phyloP scores from a whole-genome alignment of 139 green algal genomes.

The Haematococcus sp. region DNA sequence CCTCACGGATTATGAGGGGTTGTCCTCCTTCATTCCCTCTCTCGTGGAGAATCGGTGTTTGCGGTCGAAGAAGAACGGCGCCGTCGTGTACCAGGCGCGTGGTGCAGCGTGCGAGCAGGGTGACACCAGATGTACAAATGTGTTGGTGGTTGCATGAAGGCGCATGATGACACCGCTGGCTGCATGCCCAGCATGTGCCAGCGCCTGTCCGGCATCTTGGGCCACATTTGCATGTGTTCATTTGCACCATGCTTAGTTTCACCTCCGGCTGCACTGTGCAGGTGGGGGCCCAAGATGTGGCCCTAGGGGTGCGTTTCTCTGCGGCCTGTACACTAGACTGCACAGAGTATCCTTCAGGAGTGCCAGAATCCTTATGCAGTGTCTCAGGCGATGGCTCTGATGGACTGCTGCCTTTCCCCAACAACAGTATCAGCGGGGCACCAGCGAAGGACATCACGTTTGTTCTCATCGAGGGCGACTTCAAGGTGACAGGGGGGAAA shows the following conservation, averaged over 20 bases:
- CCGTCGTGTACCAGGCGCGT: slow-evolving; percentile 45
- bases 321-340: slow-evolving; percentile 74
- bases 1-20: slow-evolving; percentile 71
- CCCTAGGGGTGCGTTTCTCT: slow-evolving; percentile 77
- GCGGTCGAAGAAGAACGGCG: slow-evolving; percentile 26
- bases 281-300: slow-evolving; percentile 78
- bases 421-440: slow-evolving; percentile 3
- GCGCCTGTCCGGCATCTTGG: too few species aligned
- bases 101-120: too few species aligned
- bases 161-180: too few species aligned
- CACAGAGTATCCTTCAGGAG: slow-evolving; percentile 42
- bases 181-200: too few species aligned
- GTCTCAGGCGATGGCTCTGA: slow-evolving; percentile 18
- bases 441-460: slow-evolving; percentile 72
- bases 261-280: too few species aligned
- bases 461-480: slow-evolving; percentile 73
- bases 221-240: too few species aligned
- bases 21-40: slow-evolving; percentile 68
- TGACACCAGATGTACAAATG: too few species aligned
- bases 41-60: slow-evolving; percentile 75
- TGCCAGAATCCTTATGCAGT: slow-evolving; percentile 14
- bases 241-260: too few species aligned
- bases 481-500: too few species aligned
- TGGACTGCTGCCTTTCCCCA: slow-evolving; percentile 8
- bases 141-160: too few species aligned